A percentile compares a stretch with the other conserved stretches of the same genome.
Conservation (phyloP, 805 yeast species). For the Jamesozyma rosinii region DNA sequence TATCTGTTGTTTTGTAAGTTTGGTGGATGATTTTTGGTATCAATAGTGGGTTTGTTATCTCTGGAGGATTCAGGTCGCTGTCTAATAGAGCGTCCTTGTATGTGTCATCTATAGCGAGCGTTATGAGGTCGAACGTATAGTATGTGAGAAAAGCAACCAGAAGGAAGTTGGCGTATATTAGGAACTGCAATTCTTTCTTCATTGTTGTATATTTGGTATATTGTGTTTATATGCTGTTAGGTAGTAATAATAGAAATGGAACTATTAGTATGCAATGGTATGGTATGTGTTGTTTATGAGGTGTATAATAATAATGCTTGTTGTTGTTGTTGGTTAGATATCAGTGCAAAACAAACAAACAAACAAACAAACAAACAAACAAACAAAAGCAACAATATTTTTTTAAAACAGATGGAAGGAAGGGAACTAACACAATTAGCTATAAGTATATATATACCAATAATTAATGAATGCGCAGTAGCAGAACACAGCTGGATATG, state of each 20-base stretch:
- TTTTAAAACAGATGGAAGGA: too few species aligned
- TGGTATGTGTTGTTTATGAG: neutral
- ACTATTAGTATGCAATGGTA: neutral
- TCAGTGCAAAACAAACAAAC: too few species aligned
- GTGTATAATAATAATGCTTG: too few species aligned
- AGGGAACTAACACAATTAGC: too few species aligned
- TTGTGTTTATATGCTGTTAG: neutral
- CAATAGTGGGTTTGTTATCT: constrained; percentile 26
- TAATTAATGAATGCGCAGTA: too few species aligned
- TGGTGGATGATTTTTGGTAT: constrained; percentile 91
- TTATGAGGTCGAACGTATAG: constrained; percentile 60
- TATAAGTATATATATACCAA: too few species aligned
- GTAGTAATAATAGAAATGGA: too few species aligned
- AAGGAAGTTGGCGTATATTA: constrained; percentile 51
- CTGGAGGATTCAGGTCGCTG: constrained; percentile 47
- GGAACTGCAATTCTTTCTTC: constrained; percentile 57
- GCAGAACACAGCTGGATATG: too few species aligned
- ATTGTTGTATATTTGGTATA: constrained; percentile 16
- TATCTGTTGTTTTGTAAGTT: constrained; percentile 69
- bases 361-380: too few species aligned
- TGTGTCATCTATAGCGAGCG: constrained; percentile 66
- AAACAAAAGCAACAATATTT: too few species aligned
- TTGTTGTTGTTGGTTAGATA: too few species aligned
- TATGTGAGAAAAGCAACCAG: constrained; percentile 48
- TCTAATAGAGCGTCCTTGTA: constrained; percentile 53